phyloP scores from a whole-genome alignment of 2,329 filamentous ascomycete genomes.

The Stachybotrys echinatus region DNA sequence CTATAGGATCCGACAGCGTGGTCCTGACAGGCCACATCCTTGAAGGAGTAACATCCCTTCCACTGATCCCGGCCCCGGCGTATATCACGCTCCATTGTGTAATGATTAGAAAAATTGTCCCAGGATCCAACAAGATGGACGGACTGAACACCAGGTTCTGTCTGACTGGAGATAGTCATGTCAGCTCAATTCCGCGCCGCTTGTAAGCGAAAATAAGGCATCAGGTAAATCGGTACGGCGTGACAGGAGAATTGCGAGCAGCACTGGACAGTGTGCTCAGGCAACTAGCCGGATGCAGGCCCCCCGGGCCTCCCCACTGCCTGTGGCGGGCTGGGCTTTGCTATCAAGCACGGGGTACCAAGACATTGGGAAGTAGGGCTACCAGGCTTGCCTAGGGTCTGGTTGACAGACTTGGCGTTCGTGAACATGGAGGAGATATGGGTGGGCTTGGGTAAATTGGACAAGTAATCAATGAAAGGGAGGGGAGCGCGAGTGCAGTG shows the following conservation, averaged over 20 bases:
- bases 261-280: constrained; percentile 8
- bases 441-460: not conserved
- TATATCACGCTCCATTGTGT: constrained; percentile 75
- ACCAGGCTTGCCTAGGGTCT: too few relatives aligned
- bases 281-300: not conserved
- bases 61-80: constrained; percentile 72
- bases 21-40: constrained; percentile 79
- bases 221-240: constrained; percentile 10
- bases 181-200: constrained; percentile 16
- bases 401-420: too few relatives aligned
- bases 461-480: not conserved
- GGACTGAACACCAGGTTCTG: constrained; percentile 55
- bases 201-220: constrained; percentile 13
- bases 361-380: not conserved
- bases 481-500: not conserved
- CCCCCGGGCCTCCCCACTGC: too few relatives aligned
- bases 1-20: constrained; percentile 35
- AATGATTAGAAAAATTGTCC: constrained; percentile 83
- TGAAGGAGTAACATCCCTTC: constrained; percentile 83
- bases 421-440: not conserved
- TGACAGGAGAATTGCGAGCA: constrained; percentile 15
- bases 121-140: constrained; percentile 86
- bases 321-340: not conserved
- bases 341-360: not conserved
- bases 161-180: constrained; percentile 41